Evolutionary conservation across 2,329 filamentous ascomycete species (phyloP), one percentile per base, ranked within the genome.

Genomic region (Fusarium redolens): DNA sequence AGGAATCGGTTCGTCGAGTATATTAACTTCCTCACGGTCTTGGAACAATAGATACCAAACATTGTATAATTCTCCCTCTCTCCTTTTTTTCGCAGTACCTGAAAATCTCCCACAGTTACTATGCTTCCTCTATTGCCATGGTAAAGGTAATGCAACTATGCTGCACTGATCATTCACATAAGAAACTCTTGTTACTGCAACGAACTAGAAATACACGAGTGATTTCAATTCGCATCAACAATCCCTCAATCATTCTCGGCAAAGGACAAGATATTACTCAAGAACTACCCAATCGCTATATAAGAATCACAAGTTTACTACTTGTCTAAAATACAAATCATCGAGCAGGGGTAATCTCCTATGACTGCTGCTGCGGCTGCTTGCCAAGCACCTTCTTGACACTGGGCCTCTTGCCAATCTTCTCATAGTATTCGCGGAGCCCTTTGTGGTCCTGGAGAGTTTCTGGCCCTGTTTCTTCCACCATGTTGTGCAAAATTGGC

Each of bases 401-500:
- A 40, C 69, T 75, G 8, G 77, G 72, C 33, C 76, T 74, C 55
- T 60, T 59, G 12, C 56, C 61, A 41, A 82, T 58, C 22, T 51
- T 72, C n/a, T 78, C 61, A 59, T 85, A 86, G 64, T 86, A 87
- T 45, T 62, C 72, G 22, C 70, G 74, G 48, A 87, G 74, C 10
- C 71, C 71, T 20, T 69, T 69, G 18, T 80, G 64, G 3, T 80
- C 79, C 9, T 73, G 73, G 10, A 86, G 74, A 0, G 72, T 72
- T 4, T 78, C 79, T 7, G 76, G 45, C 3, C 80, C 83, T 61
- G 78, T 78, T 25, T 81, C 79, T 18, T 78, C 68, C 13, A 83
- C 77, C 25, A 89, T 81, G 37, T 82, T 82, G 64, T 88, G 80
- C 65, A 91, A 73, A 18, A 89, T 82, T 2, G 89, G 88, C 86